These are phyloP conservation scores for Paspalum vaginatum DNA, from an alignment of 176 grass and related monocot species.

Conservation along the genomic window DNA sequence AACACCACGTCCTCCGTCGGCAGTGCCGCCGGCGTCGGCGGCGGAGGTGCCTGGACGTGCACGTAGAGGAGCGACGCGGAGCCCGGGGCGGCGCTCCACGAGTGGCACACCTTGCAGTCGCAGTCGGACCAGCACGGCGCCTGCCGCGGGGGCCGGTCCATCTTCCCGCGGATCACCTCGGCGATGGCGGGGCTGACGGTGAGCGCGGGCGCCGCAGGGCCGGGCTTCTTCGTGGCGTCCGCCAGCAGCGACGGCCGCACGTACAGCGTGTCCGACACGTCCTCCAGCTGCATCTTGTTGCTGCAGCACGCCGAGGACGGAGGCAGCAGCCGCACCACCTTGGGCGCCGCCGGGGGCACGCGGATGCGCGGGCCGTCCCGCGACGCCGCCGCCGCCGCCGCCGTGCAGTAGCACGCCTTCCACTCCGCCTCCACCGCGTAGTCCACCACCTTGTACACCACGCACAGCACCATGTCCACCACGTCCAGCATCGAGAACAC, in stretches of 20 bases:
- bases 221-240: conserved; percentile 61
- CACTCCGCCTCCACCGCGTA: conserved; percentile 85
- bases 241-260: conserved; percentile 67
- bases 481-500: conserved; percentile 91
- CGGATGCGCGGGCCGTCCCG: too few relatives aligned
- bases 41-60: conserved; percentile 49
- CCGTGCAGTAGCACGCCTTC: conserved; percentile 91
- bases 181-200: conserved; percentile 64
- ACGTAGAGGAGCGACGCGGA: conserved; percentile 65
- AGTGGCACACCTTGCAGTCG: conserved; percentile 90
- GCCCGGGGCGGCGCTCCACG: conserved; percentile 52
- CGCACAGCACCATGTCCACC: conserved; percentile 83
- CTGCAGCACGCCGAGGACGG: background rate
- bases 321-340: conserved; percentile 75
- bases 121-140: conserved; percentile 96
- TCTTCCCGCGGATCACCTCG: conserved; percentile 85
- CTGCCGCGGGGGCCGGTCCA: conserved; percentile 43
- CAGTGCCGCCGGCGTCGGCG: background rate
- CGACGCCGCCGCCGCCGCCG: background rate
- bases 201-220: conserved; percentile 49
- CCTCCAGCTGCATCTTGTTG: conserved; percentile 85
- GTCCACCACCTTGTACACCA: conserved; percentile 90
- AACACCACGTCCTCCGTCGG: conserved; percentile 70
- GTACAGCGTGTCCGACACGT: conserved; percentile 93
- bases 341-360: conserved; percentile 37